These are phyloP conservation scores for Vitis hybrid DNA, from an alignment of 177 flowering plant genomes.

Conservation along the genomic window DNA sequence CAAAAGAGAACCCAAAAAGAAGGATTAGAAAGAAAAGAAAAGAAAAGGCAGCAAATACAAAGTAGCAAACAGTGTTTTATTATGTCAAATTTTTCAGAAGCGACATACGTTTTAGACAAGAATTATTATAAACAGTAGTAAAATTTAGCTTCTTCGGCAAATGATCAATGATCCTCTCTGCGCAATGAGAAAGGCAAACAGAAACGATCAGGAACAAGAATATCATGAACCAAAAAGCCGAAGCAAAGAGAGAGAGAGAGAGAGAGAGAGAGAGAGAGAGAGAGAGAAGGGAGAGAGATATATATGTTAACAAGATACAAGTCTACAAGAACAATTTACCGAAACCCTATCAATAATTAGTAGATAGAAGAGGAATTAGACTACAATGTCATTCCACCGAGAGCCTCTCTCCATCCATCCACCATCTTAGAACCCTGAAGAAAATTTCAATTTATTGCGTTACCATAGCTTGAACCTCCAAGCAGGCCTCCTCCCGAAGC, in stretches of 20 bases:
- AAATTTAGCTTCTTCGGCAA: constrained; percentile 14
- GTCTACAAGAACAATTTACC: constrained; percentile 16
- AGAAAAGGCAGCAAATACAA: constrained; percentile 20
- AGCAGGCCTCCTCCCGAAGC: constrained; percentile 50
- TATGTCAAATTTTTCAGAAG: constrained; percentile 2
- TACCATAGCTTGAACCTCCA: constrained; percentile 65
- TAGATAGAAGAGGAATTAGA: constrained; percentile 7
- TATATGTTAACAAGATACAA: constrained; percentile 14
- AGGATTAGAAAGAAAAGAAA: background rate
- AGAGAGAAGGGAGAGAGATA: background rate
- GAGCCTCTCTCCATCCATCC: background rate
- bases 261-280: no score
- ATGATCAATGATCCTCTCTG: constrained; percentile 6
- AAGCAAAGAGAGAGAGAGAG: background rate
- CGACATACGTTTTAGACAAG: background rate
- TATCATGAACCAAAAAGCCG: constrained; percentile 15
- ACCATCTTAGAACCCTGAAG: background rate
- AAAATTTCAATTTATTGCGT: constrained; percentile 46
- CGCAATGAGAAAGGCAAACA: constrained; percentile 7
- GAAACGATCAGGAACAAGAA: constrained; percentile 6
- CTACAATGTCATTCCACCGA: background rate
- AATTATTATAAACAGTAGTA: background rate
- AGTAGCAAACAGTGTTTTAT: constrained; percentile 10
- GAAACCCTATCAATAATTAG: constrained; percentile 14
- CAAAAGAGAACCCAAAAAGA: background rate